Conservation (phyloP, 23 red algal genomes). For the Gracilaria caudata region DNA sequence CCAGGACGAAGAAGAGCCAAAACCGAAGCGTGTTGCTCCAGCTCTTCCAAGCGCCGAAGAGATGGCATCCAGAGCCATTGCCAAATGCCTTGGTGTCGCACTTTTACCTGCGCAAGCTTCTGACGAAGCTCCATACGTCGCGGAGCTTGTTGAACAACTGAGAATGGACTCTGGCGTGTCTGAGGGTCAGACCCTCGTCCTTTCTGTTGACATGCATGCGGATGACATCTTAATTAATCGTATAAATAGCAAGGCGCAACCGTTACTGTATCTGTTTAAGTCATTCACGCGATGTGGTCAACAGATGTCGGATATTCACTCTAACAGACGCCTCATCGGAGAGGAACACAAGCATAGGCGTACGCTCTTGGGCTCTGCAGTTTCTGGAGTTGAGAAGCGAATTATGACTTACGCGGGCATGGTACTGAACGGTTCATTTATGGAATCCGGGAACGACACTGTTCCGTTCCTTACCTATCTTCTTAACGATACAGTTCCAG, state of each 20-base stretch:
- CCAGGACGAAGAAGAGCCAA: background rate
- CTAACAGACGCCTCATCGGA: slow-evolving; percentile 38
- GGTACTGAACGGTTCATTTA: slow-evolving; percentile 55
- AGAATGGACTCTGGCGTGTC: slow-evolving; percentile 25
- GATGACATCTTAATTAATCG: slow-evolving; percentile 67
- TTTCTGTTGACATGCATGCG: slow-evolving; percentile 52
- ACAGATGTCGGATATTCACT: slow-evolving; percentile 58
- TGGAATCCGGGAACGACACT: slow-evolving; percentile 31
- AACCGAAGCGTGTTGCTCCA: slow-evolving; percentile 14
- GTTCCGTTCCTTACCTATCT: slow-evolving; percentile 44
- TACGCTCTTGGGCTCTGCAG: slow-evolving; percentile 3
- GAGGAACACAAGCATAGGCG: slow-evolving; percentile 36
- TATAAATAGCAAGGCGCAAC: slow-evolving; percentile 37
- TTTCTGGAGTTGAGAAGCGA: slow-evolving; percentile 38
- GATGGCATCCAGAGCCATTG: slow-evolving; percentile 25
- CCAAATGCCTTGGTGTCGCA: slow-evolving; percentile 36
- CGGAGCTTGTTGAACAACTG: slow-evolving; percentile 40
- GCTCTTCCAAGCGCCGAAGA: slow-evolving; percentile 42
- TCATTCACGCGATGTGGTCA: slow-evolving; percentile 51
- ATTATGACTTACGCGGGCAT: slow-evolving; percentile 60
- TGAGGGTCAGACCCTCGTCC: slow-evolving; percentile 26
- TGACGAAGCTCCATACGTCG: slow-evolving; percentile 3
- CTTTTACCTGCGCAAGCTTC: slow-evolving; percentile 10
- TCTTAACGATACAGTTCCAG: slow-evolving; percentile 49
- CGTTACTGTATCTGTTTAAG: slow-evolving; percentile 39